Evolutionary conservation across 179 eudicot species (phyloP).

Genomic region (Camellia oleifera): DNA sequence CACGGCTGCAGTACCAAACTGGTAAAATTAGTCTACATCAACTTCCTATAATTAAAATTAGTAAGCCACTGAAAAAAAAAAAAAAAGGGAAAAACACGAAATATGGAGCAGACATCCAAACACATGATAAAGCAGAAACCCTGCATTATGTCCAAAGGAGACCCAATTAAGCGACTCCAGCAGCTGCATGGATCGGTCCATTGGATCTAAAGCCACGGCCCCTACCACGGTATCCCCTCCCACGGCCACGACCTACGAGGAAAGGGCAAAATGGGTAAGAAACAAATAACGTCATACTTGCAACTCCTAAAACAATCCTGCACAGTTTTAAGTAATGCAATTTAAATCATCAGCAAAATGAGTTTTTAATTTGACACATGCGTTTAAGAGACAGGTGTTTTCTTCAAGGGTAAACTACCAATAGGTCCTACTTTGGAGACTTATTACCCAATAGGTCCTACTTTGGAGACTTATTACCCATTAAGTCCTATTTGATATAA

Average conservation of each 20-base stretch:
- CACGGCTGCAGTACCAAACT: conserved; percentile 17
- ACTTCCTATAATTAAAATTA: conserved; percentile 36
- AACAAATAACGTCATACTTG: not conserved
- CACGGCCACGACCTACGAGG: conserved; percentile 73
- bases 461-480: no score
- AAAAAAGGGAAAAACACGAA: conserved; percentile 7
- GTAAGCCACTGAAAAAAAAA: conserved; percentile 21
- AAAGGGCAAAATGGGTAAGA: not conserved
- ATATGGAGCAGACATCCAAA: conserved; percentile 50
- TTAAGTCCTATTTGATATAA: no score
- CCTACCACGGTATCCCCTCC: conserved; percentile 80
- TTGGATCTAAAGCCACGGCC: conserved; percentile 82
- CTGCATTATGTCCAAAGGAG: conserved; percentile 29
- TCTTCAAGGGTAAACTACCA: no score
- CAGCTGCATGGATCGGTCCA: conserved; percentile 51
- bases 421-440: no score
- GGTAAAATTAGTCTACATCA: conserved; percentile 51
- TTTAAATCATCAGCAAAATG: not conserved
- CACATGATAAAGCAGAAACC: conserved; percentile 35
- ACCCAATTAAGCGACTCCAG: conserved; percentile 38
- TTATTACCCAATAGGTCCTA: no score
- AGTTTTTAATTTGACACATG: not conserved
- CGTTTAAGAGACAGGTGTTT: no score
- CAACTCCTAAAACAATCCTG: not conserved
- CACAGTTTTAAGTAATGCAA: not conserved